Conservation (phyloP, 2,329 filamentous ascomycete species). For the Neoscytalidium dimidiatum region DNA sequence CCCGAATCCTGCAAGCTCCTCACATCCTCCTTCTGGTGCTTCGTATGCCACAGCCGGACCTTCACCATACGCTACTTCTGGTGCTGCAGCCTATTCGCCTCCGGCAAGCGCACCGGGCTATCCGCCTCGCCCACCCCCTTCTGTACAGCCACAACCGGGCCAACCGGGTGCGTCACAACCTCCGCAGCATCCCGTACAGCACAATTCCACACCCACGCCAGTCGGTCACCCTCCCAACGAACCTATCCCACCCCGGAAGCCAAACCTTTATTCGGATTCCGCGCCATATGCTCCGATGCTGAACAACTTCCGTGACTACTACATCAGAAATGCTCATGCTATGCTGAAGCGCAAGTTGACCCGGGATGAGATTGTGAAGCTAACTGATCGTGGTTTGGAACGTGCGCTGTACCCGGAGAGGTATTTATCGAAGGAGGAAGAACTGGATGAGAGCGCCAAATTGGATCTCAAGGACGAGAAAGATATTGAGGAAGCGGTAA, state of each 20-base stretch:
- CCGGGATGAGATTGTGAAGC: constrained; percentile 10
- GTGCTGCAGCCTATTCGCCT: constrained; percentile 2
- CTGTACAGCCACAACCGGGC: not conserved
- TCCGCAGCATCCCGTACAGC: constrained; percentile 9
- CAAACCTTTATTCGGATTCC: constrained; percentile 8
- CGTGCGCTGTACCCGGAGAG: constrained; percentile 13
- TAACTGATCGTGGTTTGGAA: constrained; percentile 18
- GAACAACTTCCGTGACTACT: constrained; percentile 18
- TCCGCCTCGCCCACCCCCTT: constrained; percentile 2
- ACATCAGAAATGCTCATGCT: constrained; percentile 9
- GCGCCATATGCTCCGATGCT: constrained; percentile 17
- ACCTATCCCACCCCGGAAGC: constrained; percentile 13
- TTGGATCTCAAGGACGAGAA: constrained; percentile 19
- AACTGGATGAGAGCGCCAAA: constrained; percentile 11
- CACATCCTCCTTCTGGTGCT: not conserved
- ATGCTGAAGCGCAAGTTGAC: constrained; percentile 13
- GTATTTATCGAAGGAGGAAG: constrained; percentile 6
- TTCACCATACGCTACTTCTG: constrained; percentile 9
- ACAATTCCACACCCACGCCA: not conserved
- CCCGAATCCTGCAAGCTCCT: not conserved
- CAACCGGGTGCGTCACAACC: constrained; percentile 2
- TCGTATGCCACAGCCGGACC: constrained; percentile 13
- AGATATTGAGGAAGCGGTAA: constrained; percentile 18
- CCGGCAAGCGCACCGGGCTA: not conserved
- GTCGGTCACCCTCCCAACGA: not conserved